phyloP scores from a whole-genome alignment of 2,329 filamentous ascomycete genomes.

The Nectriaceae sp. region DNA sequence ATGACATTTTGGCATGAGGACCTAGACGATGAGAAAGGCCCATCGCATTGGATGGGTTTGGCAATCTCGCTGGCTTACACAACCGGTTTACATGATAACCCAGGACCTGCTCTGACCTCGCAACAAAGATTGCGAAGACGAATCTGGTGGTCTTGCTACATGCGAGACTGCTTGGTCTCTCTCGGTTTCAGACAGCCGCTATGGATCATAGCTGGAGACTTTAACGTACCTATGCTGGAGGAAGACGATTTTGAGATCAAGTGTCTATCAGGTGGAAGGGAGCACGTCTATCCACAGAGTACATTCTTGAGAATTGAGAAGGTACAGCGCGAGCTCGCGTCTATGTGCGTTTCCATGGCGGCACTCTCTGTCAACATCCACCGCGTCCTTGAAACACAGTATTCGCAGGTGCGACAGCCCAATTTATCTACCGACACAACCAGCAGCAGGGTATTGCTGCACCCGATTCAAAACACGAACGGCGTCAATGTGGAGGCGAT shows the following conservation, averaged over 20 bases:
- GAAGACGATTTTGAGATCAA: slow-evolving; percentile 79
- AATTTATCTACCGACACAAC: background rate
- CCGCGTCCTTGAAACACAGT: slow-evolving; percentile 88
- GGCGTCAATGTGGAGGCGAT: slow-evolving; percentile 39
- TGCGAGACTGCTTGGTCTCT: slow-evolving; percentile 87
- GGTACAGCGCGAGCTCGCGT: slow-evolving; percentile 60
- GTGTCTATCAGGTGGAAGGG: background rate
- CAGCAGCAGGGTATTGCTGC: too few relatives aligned
- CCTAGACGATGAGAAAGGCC: slow-evolving; percentile 91
- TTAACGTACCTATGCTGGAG: slow-evolving; percentile 84
- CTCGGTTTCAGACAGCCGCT: slow-evolving; percentile 90
- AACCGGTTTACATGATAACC: slow-evolving; percentile 86
- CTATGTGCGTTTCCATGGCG: slow-evolving; percentile 87
- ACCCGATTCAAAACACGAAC: slow-evolving; percentile 76
- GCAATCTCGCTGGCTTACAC: slow-evolving; percentile 89
- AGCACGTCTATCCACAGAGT: background rate
- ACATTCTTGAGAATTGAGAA: background rate
- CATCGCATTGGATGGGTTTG: slow-evolving; percentile 96
- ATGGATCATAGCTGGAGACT: slow-evolving; percentile 87
- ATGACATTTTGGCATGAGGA: slow-evolving; percentile 99
- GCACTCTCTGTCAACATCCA: slow-evolving; percentile 85
- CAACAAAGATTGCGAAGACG: slow-evolving; percentile 83
- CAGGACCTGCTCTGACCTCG: slow-evolving; percentile 55
- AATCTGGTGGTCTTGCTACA: slow-evolving; percentile 97
- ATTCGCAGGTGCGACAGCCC: too few relatives aligned